Percentiles rank a stretch among this genome's conserved stretches.
Evolutionary conservation across 2,329 filamentous ascomycete genomes (phyloP).

Genomic region (Hymenoscyphus fraxineus): DNA sequence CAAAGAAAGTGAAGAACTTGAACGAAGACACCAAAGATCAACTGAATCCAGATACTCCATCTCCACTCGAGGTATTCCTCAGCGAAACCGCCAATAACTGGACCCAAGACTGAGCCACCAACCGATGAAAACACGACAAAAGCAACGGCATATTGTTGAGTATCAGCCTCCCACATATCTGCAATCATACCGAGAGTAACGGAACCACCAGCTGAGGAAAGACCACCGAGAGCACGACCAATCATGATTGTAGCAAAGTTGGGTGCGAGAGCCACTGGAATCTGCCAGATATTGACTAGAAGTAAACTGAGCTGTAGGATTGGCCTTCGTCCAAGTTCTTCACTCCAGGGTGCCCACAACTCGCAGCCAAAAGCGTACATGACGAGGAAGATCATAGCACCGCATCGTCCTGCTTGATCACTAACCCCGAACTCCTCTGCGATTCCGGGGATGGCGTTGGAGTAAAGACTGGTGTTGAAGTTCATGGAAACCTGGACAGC

Average conservation of each 20-base stretch:
- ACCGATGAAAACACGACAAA: constrained; percentile 78
- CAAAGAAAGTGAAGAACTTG: constrained; percentile 63
- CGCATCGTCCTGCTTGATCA: constrained; percentile 64
- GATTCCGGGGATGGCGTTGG: constrained; percentile 64
- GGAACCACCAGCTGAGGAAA: constrained; percentile 68
- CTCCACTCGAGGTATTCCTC: constrained; percentile 65
- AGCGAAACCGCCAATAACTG: constrained; percentile 74
- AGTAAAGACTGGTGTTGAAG: constrained; percentile 73
- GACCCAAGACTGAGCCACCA: constrained; percentile 70
- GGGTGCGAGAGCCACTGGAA: constrained; percentile 67
- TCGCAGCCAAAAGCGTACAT: constrained; percentile 83
- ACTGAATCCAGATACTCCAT: constrained; percentile 81
- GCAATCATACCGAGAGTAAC: constrained; percentile 74
- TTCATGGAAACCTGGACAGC: constrained; percentile 74
- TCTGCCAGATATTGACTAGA: constrained; percentile 73
- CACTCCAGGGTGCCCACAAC: constrained; percentile 83
- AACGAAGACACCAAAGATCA: constrained; percentile 70
- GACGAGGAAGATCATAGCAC: constrained; percentile 75
- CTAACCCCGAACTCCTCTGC: constrained; percentile 65
- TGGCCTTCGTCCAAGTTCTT: constrained; percentile 75
- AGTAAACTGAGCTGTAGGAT: constrained; percentile 70
- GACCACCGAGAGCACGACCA: constrained; percentile 65
- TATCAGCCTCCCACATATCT: constrained; percentile 67
- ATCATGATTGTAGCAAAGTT: constrained; percentile 70
- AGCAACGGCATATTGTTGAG: constrained; percentile 71